Base-by-base conservation (phyloP, 148 eudicot species). In the Silene uniflora region DNA sequence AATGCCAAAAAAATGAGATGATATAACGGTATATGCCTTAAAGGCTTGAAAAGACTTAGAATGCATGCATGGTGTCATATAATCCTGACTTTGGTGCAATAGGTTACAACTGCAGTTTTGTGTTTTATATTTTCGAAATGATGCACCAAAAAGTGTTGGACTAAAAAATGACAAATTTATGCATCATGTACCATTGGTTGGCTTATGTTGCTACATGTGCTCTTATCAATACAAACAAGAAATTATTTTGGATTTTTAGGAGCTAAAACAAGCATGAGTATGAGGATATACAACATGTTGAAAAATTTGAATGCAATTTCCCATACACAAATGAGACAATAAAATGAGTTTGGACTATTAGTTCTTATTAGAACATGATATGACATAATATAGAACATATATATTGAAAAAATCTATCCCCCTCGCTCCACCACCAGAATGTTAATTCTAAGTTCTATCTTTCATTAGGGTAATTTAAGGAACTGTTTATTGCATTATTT, bases 31-130 rank as follows among this genome's bases (percentile, higher is more conserved):
- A 74, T 22, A 74, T 23, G 42, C 19, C 42, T 67, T 67, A 7
- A 42, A 7, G 62, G 60, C 42, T 69, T 74, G 78, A 69, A 61
- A 79, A 74, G 77, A 74, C 77, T 67, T 67, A 23, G 56, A 35
- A 60, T 14, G 11, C 32, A n/a, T 66, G 44, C 21, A 32, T 32
- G 21, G 71, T 67, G 71, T 67, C 71, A 67, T 67, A 42, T 35
- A 39, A 39, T 1, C 24, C 71, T 35, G 52, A 66, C 22, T 66
- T 66, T 66, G 69, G 47, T 66, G 69, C 49, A 35, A 35, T 25
- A 22, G 18, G 69, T 12, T 66, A 32, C 2, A 1, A 32, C 2
- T 32, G 10, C 13, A 39, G 21, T 22, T 39, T 39, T 39, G 7
- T 18, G 24, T 67, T 29, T 32, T 32, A 4, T 32, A 4, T 32